Conservation (phyloP, 495 filamentous ascomycete genomes). For the Halenospora varia region DNA sequence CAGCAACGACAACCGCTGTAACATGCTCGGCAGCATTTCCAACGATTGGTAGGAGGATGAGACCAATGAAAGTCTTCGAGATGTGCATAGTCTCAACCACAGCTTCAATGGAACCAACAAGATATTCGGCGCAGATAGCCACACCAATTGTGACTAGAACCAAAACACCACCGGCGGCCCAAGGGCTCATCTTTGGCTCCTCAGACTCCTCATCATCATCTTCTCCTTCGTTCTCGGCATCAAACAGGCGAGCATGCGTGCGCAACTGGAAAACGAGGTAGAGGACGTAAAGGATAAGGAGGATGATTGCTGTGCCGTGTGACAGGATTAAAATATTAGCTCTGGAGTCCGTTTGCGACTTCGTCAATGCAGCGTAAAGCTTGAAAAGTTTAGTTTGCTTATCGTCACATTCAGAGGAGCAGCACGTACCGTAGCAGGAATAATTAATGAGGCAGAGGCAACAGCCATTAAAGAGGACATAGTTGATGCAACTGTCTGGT, state of each 20-base stretch:
- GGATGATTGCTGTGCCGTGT: constrained; percentile 84
- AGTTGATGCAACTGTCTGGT: constrained; percentile 83
- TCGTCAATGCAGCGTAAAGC: constrained; percentile 16
- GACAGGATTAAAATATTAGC: constrained; percentile 77
- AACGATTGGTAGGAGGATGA: constrained; percentile 93
- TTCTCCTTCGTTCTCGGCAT: constrained; percentile 47
- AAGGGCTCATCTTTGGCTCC: constrained; percentile 59
- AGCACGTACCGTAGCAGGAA: constrained; percentile 76
- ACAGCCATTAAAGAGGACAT: constrained; percentile 96
- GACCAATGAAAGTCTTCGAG: constrained; percentile 93
- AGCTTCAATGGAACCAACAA: constrained; percentile 88
- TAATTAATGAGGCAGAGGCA: constrained; percentile 85
- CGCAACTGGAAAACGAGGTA: constrained; percentile 90
- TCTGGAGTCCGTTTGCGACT: constrained; percentile 38
- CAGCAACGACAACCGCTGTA: constrained; percentile 86
- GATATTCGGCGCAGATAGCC: constrained; percentile 88
- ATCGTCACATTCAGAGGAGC: constrained; percentile 34
- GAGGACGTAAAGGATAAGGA: constrained; percentile 81
- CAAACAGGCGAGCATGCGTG: constrained; percentile 78
- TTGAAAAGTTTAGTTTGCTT: constrained; percentile 13
- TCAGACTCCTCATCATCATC: constrained; percentile 37
- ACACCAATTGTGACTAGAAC: constrained; percentile 77
- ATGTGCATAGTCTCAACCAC: constrained; percentile 81
- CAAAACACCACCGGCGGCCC: constrained; percentile 68
- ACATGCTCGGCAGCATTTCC: constrained; percentile 98